Conservation (phyloP, 257 asterid species). For the Nemophila menziesii region DNA sequence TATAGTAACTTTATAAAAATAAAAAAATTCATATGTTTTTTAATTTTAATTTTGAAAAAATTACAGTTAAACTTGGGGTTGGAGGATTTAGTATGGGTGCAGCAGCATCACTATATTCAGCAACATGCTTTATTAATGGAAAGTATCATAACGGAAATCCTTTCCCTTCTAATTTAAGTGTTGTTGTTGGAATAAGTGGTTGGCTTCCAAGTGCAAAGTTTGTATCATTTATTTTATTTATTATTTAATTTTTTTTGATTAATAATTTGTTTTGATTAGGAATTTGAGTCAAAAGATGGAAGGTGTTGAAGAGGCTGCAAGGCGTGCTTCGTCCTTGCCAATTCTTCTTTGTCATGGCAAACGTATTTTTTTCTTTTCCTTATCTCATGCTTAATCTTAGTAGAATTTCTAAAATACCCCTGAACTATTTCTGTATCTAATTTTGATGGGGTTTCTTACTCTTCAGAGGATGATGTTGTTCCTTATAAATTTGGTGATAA, state of each 20-base stretch:
- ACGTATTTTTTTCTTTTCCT: constrained; percentile 28
- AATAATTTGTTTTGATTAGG: constrained; percentile 33
- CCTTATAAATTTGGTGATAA: constrained; percentile 54
- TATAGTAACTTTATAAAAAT: constrained; percentile 1
- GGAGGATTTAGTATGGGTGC: constrained; percentile 99
- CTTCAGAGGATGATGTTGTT: constrained; percentile 71
- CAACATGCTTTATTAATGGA: constrained; percentile 55
- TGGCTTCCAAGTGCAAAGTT: constrained; percentile 92
- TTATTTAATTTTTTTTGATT: neutral
- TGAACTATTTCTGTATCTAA: neutral
- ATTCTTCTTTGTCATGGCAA: constrained; percentile 71
- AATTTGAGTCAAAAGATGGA: constrained; percentile 35
- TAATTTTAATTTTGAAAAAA: constrained; percentile 5
- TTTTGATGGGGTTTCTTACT: neutral
- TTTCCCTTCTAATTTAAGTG: constrained; percentile 51
- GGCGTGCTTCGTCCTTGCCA: constrained; percentile 74
- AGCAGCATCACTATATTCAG: constrained; percentile 67
- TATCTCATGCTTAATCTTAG: no score
- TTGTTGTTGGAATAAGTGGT: constrained; percentile 80
- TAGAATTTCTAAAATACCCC: no score
- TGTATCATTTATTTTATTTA: constrained; percentile 13
- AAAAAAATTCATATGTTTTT: neutral
- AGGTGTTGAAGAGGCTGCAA: constrained; percentile 43
- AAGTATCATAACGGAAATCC: constrained; percentile 56
- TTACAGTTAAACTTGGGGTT: constrained; percentile 69